Conservation (phyloP, 23 red algal genomes). For the Agarophyton chilense region DNA sequence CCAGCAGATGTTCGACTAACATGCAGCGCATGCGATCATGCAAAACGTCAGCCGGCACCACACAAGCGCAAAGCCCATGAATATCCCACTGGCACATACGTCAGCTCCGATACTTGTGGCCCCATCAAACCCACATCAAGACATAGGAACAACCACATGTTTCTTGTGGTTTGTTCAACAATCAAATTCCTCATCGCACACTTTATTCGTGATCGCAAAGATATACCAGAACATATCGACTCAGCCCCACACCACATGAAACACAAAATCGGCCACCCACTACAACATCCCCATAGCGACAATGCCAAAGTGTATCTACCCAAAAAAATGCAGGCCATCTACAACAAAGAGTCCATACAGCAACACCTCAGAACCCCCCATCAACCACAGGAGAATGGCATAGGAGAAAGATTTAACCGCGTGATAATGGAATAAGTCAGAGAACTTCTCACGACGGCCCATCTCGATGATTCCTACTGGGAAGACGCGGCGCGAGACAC, state of each 20-base stretch:
- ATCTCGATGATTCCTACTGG: not conserved
- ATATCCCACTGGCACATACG: too few relatives aligned
- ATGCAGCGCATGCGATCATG: not conserved
- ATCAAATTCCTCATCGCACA: not conserved
- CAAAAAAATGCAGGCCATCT: not conserved
- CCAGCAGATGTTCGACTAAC: not conserved
- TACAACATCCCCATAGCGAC: not conserved
- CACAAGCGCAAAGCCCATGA: too few relatives aligned
- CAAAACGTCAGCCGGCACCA: too few relatives aligned
- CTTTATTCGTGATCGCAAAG: not conserved
- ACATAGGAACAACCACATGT: too few relatives aligned
- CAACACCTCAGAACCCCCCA: not conserved
- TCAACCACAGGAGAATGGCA: conserved; percentile 9
- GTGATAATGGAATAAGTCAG: not conserved
- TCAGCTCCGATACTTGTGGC: too few relatives aligned
- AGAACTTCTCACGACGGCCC: not conserved
- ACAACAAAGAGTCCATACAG: not conserved
- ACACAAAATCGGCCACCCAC: not conserved
- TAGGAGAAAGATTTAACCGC: conserved; percentile 39
- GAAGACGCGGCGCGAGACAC: not conserved
- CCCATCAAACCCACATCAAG: too few relatives aligned
- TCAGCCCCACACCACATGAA: not conserved
- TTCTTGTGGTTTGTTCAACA: not conserved
- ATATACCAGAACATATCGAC: not conserved
- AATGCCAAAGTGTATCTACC: conserved; percentile 13